Percentiles rank a stretch among this genome's conserved stretches.
Conservation (phyloP, 1,284 basidiomycete species). For the Apiotrichum porosum region DNA sequence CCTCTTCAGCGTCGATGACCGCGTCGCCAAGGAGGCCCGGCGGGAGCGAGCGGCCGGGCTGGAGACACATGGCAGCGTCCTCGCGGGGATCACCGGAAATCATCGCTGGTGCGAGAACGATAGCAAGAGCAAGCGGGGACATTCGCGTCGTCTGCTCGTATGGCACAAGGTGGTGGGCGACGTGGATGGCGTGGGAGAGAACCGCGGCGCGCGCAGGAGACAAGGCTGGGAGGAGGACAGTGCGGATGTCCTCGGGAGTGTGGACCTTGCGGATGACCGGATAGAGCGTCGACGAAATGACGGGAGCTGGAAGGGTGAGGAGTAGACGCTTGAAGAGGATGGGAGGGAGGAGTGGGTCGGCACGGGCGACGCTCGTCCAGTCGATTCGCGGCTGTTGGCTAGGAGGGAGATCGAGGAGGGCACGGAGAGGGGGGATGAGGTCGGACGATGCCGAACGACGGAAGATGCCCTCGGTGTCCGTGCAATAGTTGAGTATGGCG, state of each 20-base stretch:
- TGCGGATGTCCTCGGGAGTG: conserved; percentile 10
- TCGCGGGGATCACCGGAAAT: conserved; percentile 33
- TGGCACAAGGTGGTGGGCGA: conserved; percentile 23
- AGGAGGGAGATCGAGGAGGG: conserved; percentile 27
- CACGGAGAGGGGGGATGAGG: conserved; percentile 14
- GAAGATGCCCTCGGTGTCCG: conserved; percentile 35
- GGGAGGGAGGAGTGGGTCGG: conserved; percentile 36
- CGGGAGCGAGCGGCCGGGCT: conserved; percentile 17
- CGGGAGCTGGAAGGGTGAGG: conserved; percentile 1
- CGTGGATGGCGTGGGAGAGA: conserved; percentile 20
- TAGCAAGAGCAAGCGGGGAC: conserved; percentile 27
- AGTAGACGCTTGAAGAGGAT: conserved; percentile 11
- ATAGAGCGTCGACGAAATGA: conserved; percentile 23
- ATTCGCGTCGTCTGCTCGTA: conserved; percentile 29
- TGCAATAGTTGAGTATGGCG: conserved; percentile 29
- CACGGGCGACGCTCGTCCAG: conserved; percentile 28
- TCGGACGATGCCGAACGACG: conserved; percentile 27
- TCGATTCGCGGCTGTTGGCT: conserved; percentile 27
- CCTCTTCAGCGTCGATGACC: conserved; percentile 6
- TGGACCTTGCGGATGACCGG: conserved; percentile 13
- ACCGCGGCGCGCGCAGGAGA: conserved; percentile 8
- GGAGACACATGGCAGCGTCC: conserved; percentile 35
- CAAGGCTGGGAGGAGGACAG: conserved; percentile 17
- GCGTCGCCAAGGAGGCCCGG: conserved; percentile 2
- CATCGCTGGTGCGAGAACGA: conserved; percentile 36